These are phyloP conservation scores for Metschnikowia arizonensis DNA, from an alignment of 805 yeast genomes.

Conservation along the genomic window DNA sequence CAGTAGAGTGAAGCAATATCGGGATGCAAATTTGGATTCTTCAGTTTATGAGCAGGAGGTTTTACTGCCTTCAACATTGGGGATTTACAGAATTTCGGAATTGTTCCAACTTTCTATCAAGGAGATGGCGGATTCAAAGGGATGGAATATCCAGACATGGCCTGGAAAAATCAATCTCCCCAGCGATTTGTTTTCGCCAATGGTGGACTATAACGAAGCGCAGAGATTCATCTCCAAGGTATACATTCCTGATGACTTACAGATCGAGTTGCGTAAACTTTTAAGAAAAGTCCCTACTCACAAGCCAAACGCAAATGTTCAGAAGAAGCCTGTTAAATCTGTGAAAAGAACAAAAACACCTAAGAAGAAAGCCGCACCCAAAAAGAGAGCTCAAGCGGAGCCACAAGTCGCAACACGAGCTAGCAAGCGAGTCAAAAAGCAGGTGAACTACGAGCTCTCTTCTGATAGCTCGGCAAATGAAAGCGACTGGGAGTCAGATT, in stretches of 20 bases:
- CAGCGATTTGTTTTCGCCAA: conserved; percentile 63
- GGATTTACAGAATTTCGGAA: conserved; percentile 67
- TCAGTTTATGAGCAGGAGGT: conserved; percentile 23
- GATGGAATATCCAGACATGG: conserved; percentile 74
- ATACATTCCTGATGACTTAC: conserved; percentile 49
- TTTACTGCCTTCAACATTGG: conserved; percentile 25
- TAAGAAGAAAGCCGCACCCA: conserved; percentile 4
- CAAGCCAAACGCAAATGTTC: conserved; percentile 13
- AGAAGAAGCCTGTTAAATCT: not conserved
- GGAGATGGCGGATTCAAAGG: conserved; percentile 50
- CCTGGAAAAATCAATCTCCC: conserved; percentile 74
- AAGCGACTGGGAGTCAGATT: not conserved
- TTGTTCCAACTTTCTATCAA: conserved; percentile 63
- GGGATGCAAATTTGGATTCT: conserved; percentile 47
- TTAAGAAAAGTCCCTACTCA: conserved; percentile 20
- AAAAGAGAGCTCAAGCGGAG: conserved; percentile 15
- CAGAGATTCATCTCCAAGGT: conserved; percentile 51
- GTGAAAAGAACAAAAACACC: conserved; percentile 6
- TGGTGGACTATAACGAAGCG: conserved; percentile 54
- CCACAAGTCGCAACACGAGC: conserved; percentile 26
- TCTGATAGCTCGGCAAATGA: not conserved
- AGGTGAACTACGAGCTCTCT: conserved; percentile 14
- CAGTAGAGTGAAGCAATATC: conserved; percentile 72
- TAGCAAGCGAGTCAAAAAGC: conserved; percentile 15
- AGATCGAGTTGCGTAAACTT: conserved; percentile 31